These are phyloP conservation scores for Brettanomyces naardenensis DNA, from an alignment of 805 yeast genomes.

Conservation along the genomic window DNA sequence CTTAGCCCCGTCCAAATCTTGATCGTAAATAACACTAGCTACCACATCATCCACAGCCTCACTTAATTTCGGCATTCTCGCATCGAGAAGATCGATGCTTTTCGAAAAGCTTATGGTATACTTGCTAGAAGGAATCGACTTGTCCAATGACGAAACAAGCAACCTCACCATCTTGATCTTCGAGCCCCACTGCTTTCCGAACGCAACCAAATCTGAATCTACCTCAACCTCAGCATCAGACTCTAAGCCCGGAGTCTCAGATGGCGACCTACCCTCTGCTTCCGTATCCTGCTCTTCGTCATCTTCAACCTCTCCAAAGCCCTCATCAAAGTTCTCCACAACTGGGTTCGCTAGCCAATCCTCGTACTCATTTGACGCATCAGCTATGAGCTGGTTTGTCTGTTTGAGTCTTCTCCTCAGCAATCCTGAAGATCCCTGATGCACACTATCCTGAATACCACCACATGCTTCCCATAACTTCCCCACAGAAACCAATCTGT, in stretches of 20 bases:
- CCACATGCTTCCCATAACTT: constrained; percentile 68
- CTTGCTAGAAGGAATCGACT: constrained; percentile 40
- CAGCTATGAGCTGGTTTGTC: constrained; percentile 41
- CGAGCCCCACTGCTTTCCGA: constrained; percentile 40
- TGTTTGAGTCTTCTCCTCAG: constrained; percentile 39
- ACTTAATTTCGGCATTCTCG: constrained; percentile 34
- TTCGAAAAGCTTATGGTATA: constrained; percentile 26
- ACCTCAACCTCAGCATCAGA: constrained; percentile 24
- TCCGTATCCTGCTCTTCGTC: constrained; percentile 22
- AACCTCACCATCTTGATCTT: constrained; percentile 52
- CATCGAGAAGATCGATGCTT: constrained; percentile 39
- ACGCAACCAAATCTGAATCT: constrained; percentile 15
- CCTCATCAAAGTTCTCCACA: constrained; percentile 22
- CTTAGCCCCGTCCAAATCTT: constrained; percentile 30
- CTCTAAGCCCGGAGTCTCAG: constrained; percentile 13
- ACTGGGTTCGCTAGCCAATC: constrained; percentile 63
- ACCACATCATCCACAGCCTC: constrained; percentile 50
- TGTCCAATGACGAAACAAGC: constrained; percentile 48
- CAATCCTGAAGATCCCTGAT: constrained; percentile 46
- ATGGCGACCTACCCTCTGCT: constrained; percentile 2
- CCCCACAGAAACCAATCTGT: constrained; percentile 54
- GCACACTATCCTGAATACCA: constrained; percentile 30
- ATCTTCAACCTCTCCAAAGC: constrained; percentile 46
- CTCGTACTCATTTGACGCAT: constrained; percentile 57
- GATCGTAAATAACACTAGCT: constrained; percentile 43